Percentiles rank a stretch among this genome's conserved stretches.
Evolutionary conservation across 306 rosid genomes (phyloP).

Genomic region (Crataegus laevigata): DNA sequence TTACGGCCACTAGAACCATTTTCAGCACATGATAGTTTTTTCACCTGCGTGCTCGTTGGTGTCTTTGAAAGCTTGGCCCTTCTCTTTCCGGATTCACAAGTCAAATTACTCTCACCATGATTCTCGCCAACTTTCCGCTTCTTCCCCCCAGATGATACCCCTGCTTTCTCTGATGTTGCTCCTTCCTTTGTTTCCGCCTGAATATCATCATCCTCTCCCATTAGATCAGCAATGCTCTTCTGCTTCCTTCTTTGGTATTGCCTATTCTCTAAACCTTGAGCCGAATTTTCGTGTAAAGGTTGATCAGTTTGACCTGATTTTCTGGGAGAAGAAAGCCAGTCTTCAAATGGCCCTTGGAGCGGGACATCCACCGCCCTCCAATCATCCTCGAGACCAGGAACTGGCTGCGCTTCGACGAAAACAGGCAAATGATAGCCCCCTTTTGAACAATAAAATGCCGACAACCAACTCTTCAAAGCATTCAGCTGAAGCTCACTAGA

Average conservation of each 20-base stretch:
- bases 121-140: constrained; percentile 32
- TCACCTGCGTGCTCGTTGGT: constrained; percentile 12
- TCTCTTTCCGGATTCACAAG: constrained; percentile 14
- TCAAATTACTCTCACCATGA: neutral
- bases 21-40: constrained; percentile 8
- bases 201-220: constrained; percentile 34
- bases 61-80: constrained; percentile 8
- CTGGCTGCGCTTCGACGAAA: constrained; percentile 37
- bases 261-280: constrained; percentile 24
- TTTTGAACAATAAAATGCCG: constrained; percentile 40
- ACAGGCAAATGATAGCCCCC: constrained; percentile 49
- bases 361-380: constrained; percentile 32
- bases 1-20: constrained; percentile 2
- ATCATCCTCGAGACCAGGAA: constrained; percentile 57
- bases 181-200: constrained; percentile 18
- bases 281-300: neutral
- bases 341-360: constrained; percentile 48
- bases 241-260: constrained; percentile 49
- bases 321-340: constrained; percentile 28
- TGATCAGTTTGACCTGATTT: constrained; percentile 16
- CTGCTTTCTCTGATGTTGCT: constrained; percentile 13
- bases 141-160: constrained; percentile 14
- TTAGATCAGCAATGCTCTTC: constrained; percentile 68
- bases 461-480: constrained; percentile 42
- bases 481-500: constrained; percentile 39